Conservation (phyloP, 225 moss, liverwort and hornwort species). For the Ulota crispa region DNA sequence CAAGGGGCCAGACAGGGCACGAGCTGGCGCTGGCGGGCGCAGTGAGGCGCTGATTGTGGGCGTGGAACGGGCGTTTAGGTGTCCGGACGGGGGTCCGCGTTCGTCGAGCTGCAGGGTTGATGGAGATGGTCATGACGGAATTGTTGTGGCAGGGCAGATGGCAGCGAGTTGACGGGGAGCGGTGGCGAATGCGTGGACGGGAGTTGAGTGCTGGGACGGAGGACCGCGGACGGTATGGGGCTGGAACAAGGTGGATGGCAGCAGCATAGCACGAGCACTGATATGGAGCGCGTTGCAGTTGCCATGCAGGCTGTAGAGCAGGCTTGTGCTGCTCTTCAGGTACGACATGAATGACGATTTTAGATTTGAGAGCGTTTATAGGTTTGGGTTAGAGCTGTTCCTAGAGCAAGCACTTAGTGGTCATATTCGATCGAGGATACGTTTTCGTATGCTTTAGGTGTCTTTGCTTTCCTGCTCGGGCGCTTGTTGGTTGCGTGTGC, state of each 20-base stretch:
- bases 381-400: not conserved
- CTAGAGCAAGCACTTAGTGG: not conserved
- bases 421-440: not conserved
- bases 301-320: conserved; percentile 92
- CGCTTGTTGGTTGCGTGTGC: not conserved
- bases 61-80: not conserved
- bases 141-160: conserved; percentile 47
- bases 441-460: not conserved
- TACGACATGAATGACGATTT: conserved; percentile 1
- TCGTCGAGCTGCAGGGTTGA: not conserved
- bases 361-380: not conserved
- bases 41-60: too few species aligned
- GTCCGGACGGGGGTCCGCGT: not conserved
- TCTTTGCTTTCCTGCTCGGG: not conserved
- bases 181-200: conserved; percentile 15
- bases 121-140: not conserved
- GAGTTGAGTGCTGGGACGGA: conserved; percentile 21
- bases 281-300: conserved; percentile 73
- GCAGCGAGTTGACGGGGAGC: conserved; percentile 19
- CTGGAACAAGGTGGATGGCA: conserved; percentile 83
- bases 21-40: not conserved
- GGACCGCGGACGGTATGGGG: conserved; percentile 56
- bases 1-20: not conserved
- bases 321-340: conserved; percentile 91
- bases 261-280: conserved; percentile 38